Conservation (phyloP, 2,329 filamentous ascomycete genomes). For the Fusarium penzigii region DNA sequence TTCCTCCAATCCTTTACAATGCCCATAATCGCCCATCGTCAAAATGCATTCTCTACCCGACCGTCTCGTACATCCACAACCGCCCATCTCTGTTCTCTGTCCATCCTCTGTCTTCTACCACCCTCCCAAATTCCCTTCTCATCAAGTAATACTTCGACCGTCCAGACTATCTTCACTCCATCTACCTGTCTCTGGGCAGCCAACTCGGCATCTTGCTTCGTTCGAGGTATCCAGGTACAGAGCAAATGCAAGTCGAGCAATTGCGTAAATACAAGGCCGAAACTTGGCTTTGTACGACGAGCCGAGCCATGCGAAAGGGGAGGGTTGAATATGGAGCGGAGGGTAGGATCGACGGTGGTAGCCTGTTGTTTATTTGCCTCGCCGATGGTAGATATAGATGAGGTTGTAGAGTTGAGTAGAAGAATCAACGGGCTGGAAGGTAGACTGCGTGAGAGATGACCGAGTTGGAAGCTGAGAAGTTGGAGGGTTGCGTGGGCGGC, state of each 20-base stretch:
- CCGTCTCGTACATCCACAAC: conserved; percentile 45
- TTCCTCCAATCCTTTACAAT: conserved; percentile 5
- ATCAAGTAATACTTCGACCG: conserved; percentile 54
- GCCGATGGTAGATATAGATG: conserved; percentile 4
- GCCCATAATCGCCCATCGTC: conserved; percentile 4
- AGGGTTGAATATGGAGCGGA: conserved; percentile 51
- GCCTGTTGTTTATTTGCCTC: conserved; percentile 8
- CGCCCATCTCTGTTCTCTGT: conserved; percentile 57
- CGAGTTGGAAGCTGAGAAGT: conserved; percentile 48
- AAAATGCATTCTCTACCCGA: conserved; percentile 43
- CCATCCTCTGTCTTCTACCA: conserved; percentile 28
- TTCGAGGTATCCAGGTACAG: conserved; percentile 45
- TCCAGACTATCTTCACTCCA: conserved; percentile 38
- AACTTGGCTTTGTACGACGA: conserved; percentile 48
- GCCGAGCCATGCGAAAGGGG: conserved; percentile 7
- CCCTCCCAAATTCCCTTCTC: conserved; percentile 48
- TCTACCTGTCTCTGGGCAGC: conserved; percentile 3
- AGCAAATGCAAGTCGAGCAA: conserved; percentile 58
- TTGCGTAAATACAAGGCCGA: conserved; percentile 56
- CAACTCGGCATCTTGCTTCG: conserved; percentile 41
- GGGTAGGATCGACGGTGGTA: conserved; percentile 43
- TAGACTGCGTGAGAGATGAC: conserved; percentile 44
- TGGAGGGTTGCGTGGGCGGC: conserved; percentile 51
- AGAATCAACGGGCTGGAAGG: conserved; percentile 50
- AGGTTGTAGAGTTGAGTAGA: conserved; percentile 53